Evolutionary conservation across 192 early-diverging fungal species (phyloP).

Genomic region (Pilobolus umbonatus): DNA sequence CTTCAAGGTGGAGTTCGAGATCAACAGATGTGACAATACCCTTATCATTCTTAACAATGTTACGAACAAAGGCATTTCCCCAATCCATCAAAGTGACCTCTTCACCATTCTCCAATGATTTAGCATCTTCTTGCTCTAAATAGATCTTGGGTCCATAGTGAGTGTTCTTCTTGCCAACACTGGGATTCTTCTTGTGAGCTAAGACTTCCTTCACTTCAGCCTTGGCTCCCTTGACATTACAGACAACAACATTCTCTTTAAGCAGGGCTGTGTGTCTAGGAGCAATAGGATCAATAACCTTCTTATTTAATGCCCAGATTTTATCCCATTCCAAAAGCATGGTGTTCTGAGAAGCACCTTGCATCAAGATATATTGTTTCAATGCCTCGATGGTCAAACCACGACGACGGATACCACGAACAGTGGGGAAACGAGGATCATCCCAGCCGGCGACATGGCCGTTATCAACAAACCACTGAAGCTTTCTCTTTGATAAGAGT

Average conservation of each 20-base stretch:
- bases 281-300: constrained; percentile 92
- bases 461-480: constrained; percentile 92
- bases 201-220: constrained; percentile 62
- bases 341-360: constrained; percentile 94
- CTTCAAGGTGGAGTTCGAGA: constrained; percentile 79
- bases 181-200: constrained; percentile 97
- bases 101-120: constrained; percentile 73
- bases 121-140: constrained; percentile 85
- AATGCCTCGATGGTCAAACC: constrained; percentile 98
- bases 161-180: constrained; percentile 83
- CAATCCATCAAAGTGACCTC: constrained; percentile 99
- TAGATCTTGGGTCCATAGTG: constrained; percentile 72
- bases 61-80: constrained; percentile 92
- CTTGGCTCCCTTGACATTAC: constrained; percentile 57
- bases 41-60: constrained; percentile 57
- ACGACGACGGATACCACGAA: constrained; percentile 86
- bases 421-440: constrained; percentile 88
- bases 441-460: constrained; percentile 84
- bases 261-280: constrained; percentile 85
- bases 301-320: constrained; percentile 96
- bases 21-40: constrained; percentile 56
- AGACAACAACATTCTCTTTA: constrained; percentile 60
- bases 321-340: constrained; percentile 98
- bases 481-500: constrained; percentile 95
- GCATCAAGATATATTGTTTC: constrained; percentile 94